These are phyloP conservation scores for Phytophthora foliorum DNA, from an alignment of 352 stramenopile species.

Conservation along the genomic window DNA sequence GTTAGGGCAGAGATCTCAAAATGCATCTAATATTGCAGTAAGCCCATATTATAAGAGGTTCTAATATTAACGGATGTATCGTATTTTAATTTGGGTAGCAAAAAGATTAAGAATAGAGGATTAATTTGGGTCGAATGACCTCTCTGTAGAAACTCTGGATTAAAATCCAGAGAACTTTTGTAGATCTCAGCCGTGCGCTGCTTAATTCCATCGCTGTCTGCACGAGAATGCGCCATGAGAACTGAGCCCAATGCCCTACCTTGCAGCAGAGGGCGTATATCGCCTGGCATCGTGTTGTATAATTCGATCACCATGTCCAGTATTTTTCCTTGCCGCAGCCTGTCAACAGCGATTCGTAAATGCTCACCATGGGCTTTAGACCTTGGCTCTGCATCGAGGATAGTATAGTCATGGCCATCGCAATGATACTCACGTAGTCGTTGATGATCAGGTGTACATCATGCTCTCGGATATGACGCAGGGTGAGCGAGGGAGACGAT, in stretches of 20 bases:
- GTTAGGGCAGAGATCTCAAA: no score
- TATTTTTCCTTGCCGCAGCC: conserved; percentile 1
- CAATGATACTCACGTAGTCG: conserved; percentile 4
- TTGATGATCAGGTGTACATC: neutral
- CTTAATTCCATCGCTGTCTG: conserved; percentile 14
- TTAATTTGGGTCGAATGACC: no score
- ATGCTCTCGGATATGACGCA: conserved; percentile 9
- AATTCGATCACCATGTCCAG: conserved; percentile 18
- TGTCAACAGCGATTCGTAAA: neutral
- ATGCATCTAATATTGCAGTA: no score
- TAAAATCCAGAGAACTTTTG: no score
- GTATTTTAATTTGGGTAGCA: no score
- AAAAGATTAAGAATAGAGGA: no score
- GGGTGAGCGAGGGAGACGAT: neutral
- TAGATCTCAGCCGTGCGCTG: conserved; percentile 3
- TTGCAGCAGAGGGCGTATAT: conserved; percentile 4
- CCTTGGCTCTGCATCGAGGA: conserved; percentile 14
- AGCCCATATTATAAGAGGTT: no score
- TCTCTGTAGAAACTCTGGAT: no score
- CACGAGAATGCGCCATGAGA: conserved; percentile 5
- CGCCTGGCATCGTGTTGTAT: conserved; percentile 17
- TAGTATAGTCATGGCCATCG: conserved; percentile 12
- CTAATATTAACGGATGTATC: no score
- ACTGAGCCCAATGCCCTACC: conserved; percentile 1
- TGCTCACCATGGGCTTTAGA: neutral